Evolutionary conservation across 1,284 basidiomycete species (phyloP), one percentile per base, ranked within the genome.

Genomic region (Pisolithus thermaeus): DNA sequence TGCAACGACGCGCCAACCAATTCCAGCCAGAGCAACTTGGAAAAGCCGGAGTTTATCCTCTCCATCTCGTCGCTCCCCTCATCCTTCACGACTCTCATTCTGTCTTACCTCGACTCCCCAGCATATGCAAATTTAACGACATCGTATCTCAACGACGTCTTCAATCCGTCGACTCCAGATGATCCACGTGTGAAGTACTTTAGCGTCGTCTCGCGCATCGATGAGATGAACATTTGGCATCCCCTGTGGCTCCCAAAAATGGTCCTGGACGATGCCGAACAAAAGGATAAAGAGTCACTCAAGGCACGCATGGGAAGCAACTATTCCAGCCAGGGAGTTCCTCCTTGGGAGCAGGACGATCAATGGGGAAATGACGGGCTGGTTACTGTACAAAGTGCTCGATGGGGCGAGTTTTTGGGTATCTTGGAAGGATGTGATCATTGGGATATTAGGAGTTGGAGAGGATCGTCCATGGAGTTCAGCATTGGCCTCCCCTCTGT

Each of bases 241-340:
- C 97, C 97, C 0, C 81, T 99, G 46, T 99, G 95, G 93, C 78
- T 98, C 41, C 92, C 96, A 2, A 97, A 98, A 70, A 80, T 94
- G 68, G 87, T 99, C 22, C 75, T 97, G 25, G 96, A 99, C 64
- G 83, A 84, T 0, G 76, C 79, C 9, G 87, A 92, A 63, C 78
- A 79, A 55, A 74, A 71, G 42, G 74, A 78, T 51, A 71, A 76
- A 43, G 68, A 69, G 16, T 66, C 67, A 14, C 54, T 76, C 14
- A 69, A 62, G 39, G 57, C 60, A 27, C 47, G 58, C 37, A 55
- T 59, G 39, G 58, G 59, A 55, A 52, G 59, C 47, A 47, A 56
- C 41, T 42, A 57, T 28, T 49, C 49, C 16, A n/a, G 25, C 27
- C 40, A 52, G 42, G 40, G 40, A 30, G 20, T 42, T 3, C 51